phyloP scores from a whole-genome alignment of 2,329 filamentous ascomycete species.

The Lizonia empirigonia region DNA sequence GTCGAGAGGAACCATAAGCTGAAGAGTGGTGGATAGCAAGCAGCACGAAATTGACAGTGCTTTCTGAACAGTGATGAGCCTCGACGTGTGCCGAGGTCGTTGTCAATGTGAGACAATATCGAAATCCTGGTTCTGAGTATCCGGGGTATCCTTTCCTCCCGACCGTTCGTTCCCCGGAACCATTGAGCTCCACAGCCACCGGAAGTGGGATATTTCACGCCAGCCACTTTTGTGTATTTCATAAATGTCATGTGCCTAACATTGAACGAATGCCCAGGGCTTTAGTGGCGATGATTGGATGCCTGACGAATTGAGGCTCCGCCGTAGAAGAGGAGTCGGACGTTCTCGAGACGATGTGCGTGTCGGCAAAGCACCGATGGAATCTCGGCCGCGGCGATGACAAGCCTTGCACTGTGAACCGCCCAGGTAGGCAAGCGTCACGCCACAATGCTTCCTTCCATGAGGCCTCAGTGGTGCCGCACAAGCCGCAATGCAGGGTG shows the following conservation, averaged over 20 bases:
- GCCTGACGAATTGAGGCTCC: conserved; percentile 13
- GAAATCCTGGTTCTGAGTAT: no score
- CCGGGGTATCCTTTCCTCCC: no score
- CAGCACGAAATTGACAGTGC: no score
- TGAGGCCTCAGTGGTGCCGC: background rate
- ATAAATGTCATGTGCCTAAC: background rate
- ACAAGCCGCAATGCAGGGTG: conserved; percentile 13
- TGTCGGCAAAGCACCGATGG: background rate
- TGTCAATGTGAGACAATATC: no score
- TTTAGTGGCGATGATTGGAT: background rate
- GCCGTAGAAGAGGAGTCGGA: conserved; percentile 4
- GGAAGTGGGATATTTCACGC: background rate
- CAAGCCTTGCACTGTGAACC: conserved; percentile 7
- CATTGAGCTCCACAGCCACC: no score
- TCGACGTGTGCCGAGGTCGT: no score
- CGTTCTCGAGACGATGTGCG: conserved; percentile 7
- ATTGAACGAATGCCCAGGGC: background rate
- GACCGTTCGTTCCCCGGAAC: no score
- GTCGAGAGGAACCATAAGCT: no score
- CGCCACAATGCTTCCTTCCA: conserved; percentile 8
- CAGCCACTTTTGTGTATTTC: background rate
- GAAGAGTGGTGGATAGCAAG: no score
- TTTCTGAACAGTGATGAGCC: no score
- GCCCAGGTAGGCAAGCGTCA: conserved; percentile 6
- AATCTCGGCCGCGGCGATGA: conserved; percentile 11